These are phyloP conservation scores for Torrubiella hemipterigena DNA, from an alignment of 2,329 filamentous ascomycete species.

Conservation along the genomic window DNA sequence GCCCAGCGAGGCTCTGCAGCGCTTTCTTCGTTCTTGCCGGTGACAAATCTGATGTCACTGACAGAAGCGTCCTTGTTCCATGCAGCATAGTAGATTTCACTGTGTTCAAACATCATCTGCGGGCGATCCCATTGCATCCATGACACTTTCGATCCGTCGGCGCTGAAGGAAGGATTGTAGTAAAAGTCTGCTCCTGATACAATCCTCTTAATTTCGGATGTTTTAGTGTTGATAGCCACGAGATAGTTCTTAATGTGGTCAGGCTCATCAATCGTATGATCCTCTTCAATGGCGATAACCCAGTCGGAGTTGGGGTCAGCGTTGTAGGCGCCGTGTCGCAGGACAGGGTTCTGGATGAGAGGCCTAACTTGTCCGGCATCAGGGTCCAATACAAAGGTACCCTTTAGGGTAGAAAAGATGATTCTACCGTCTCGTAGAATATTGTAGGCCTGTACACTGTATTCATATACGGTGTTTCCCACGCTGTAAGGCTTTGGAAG, in stretches of 20 bases:
- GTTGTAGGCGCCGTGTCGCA: constrained; percentile 35
- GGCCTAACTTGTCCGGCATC: constrained; percentile 18
- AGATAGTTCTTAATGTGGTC: constrained; percentile 17
- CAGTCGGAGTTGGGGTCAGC: constrained; percentile 23
- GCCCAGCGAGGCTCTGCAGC: constrained; percentile 39
- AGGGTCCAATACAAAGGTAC: constrained; percentile 28
- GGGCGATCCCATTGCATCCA: constrained; percentile 41
- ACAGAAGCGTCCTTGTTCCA: constrained; percentile 19
- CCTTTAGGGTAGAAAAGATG: constrained; percentile 32
- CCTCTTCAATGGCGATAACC: constrained; percentile 39
- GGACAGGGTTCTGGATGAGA: constrained; percentile 17
- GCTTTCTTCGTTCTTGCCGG: constrained; percentile 28
- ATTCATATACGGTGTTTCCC: constrained; percentile 36
- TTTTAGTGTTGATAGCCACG: constrained; percentile 17
- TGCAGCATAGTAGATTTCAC: constrained; percentile 25
- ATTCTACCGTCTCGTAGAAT: constrained; percentile 25
- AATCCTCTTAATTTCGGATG: constrained; percentile 24
- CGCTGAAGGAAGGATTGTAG: constrained; percentile 30
- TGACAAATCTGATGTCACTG: constrained; percentile 19
- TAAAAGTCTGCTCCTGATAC: constrained; percentile 34
- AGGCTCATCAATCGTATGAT: constrained; percentile 20
- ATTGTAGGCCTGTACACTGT: constrained; percentile 34
- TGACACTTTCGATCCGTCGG: constrained; percentile 24
- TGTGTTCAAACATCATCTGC: constrained; percentile 33
- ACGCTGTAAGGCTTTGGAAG: constrained; percentile 31